These are phyloP conservation scores for Trichosporon ovoides DNA, from an alignment of 1,284 basidiomycete genomes.

Conservation along the genomic window DNA sequence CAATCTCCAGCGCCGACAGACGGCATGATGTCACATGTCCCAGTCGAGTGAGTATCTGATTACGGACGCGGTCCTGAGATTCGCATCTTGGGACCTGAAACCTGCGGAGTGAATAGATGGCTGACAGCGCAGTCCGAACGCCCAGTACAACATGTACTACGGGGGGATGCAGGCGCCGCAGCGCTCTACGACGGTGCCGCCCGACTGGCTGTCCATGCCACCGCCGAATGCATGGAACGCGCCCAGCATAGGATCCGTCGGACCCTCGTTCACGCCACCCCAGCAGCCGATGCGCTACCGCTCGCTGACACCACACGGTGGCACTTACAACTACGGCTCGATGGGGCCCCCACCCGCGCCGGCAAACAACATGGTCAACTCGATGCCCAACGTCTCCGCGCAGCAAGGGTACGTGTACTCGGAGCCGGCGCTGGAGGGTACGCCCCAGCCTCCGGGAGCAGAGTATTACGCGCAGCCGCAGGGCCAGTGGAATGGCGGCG, in stretches of 20 bases:
- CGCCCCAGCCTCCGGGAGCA: background rate
- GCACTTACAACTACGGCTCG: constrained; percentile 17
- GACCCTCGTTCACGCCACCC: constrained; percentile 17
- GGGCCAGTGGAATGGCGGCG: constrained; percentile 1
- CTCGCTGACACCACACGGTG: constrained; percentile 16
- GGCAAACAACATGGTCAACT: background rate
- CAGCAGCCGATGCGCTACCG: constrained; percentile 21
- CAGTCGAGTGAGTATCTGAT: constrained; percentile 9
- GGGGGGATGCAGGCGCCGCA: constrained; percentile 1
- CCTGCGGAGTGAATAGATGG: background rate
- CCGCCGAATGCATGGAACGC: constrained; percentile 17
- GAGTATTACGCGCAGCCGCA: constrained; percentile 1
- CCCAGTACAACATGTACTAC: constrained; percentile 13
- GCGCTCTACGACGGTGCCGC: constrained; percentile 24
- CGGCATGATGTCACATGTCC: constrained; percentile 15
- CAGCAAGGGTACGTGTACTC: background rate
- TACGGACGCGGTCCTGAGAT: background rate
- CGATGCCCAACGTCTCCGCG: background rate
- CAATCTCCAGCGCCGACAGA: constrained; percentile 15
- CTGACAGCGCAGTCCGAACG: constrained; percentile 3
- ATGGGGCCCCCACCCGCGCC: constrained; percentile 21
- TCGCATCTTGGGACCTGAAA: background rate
- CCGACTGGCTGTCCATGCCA: constrained; percentile 25
- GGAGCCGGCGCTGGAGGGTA: background rate
- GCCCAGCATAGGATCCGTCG: background rate